These are phyloP conservation scores for Syzygium oleosum DNA, from an alignment of 345 rosid species.

Conservation along the genomic window DNA sequence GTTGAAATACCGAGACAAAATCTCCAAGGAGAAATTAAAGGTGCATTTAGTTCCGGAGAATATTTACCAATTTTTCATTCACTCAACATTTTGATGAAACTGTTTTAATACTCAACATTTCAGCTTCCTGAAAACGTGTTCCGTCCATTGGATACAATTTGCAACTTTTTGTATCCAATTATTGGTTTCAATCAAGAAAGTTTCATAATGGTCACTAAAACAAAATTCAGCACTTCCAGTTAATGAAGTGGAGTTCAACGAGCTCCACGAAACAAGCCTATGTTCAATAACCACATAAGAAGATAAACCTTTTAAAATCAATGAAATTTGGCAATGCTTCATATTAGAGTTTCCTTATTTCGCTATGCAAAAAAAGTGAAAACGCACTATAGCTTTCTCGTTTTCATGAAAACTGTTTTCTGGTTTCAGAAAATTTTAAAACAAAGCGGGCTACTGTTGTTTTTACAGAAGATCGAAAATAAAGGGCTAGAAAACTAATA, in stretches of 20 bases:
- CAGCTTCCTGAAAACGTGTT: not conserved
- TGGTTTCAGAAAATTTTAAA: not conserved
- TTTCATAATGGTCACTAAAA: not conserved
- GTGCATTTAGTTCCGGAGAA: not conserved
- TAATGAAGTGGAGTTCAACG: not conserved
- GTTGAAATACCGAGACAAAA: not conserved
- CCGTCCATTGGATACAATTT: not conserved
- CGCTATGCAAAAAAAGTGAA: not conserved
- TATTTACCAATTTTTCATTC: not conserved
- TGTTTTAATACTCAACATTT: not conserved
- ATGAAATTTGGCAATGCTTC: not conserved
- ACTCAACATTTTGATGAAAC: not conserved
- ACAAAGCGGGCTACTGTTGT: not conserved
- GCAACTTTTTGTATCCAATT: not conserved
- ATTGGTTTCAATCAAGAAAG: not conserved
- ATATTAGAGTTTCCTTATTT: not conserved
- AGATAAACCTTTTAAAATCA: not conserved
- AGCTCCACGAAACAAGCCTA: not conserved
- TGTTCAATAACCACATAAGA: not conserved
- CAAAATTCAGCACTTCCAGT: not conserved
- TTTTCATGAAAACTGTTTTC: not conserved
- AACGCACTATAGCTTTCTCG: not conserved
- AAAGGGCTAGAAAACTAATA: not conserved
- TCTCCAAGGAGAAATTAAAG: not conserved
- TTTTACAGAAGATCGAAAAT: not conserved